Conservation (phyloP, 805 yeast genomes). For the Dipodascus geniculatus region DNA sequence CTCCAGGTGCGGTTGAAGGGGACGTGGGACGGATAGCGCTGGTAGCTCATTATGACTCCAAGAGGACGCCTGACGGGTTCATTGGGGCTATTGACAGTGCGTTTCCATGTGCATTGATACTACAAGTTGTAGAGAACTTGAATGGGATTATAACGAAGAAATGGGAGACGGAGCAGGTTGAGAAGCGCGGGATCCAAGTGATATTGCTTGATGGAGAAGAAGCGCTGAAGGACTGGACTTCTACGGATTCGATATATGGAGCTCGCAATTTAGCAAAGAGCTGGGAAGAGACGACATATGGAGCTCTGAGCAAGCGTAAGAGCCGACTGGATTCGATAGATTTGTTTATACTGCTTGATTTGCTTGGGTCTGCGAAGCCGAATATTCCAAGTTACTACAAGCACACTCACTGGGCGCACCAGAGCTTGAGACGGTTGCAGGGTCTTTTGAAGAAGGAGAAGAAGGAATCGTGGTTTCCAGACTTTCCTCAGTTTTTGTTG, state of each 20-base stretch:
- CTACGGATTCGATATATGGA: constrained; percentile 44
- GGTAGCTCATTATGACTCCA: constrained; percentile 48
- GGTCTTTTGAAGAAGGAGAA: background rate
- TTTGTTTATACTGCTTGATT: constrained; percentile 37
- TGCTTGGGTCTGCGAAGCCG: constrained; percentile 33
- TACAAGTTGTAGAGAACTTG: constrained; percentile 31
- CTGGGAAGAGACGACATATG: constrained; percentile 22
- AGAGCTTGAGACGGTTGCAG: constrained; percentile 18
- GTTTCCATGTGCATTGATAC: constrained; percentile 41
- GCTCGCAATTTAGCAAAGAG: constrained; percentile 36
- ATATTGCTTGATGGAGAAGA: constrained; percentile 54
- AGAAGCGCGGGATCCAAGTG: constrained; percentile 25
- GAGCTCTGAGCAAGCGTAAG: background rate
- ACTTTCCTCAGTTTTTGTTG: constrained; percentile 7
- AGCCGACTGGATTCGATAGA: constrained; percentile 28
- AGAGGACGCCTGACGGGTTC: constrained; percentile 37
- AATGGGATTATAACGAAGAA: constrained; percentile 16
- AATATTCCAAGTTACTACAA: constrained; percentile 34
- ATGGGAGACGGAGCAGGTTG: constrained; percentile 11
- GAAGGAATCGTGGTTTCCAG: background rate
- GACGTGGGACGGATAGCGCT: constrained; percentile 26
- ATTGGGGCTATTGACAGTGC: constrained; percentile 53
- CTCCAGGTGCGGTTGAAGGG: constrained; percentile 12
- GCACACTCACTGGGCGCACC: constrained; percentile 30
- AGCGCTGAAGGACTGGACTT: constrained; percentile 40